phyloP scores from a whole-genome alignment of 2,329 filamentous ascomycete species.

The Penicillium frequentans region DNA sequence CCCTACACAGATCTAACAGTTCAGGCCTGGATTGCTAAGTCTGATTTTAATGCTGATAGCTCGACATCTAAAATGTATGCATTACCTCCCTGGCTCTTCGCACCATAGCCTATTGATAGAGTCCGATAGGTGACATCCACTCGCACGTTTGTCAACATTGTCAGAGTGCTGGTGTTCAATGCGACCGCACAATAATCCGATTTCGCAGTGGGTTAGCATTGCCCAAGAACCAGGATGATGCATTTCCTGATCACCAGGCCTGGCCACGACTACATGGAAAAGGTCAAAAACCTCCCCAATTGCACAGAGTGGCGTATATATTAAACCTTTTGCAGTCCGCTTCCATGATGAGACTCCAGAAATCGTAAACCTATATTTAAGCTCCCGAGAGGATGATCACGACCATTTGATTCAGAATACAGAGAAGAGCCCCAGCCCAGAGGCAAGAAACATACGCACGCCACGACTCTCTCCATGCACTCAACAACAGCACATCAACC shows the following conservation, averaged over 20 bases:
- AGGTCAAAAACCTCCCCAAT: conserved; percentile 2
- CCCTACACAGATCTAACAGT: neutral
- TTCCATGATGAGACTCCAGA: conserved; percentile 25
- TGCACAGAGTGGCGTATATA: neutral
- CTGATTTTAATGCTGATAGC: conserved; percentile 8
- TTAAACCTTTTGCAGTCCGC: conserved; percentile 11
- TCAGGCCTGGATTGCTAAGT: neutral
- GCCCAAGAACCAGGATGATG: conserved; percentile 5
- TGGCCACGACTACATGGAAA: conserved; percentile 20
- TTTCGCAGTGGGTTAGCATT: conserved; percentile 22
- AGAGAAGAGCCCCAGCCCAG: neutral
- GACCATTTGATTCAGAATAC: neutral
- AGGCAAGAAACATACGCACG: no score
- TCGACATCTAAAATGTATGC: conserved; percentile 27
- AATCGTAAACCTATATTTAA: conserved; percentile 15
- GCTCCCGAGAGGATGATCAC: neutral
- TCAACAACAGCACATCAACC: neutral
- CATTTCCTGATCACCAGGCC: conserved; percentile 14
- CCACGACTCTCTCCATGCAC: neutral
- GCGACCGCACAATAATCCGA: conserved; percentile 22
- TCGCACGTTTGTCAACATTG: conserved; percentile 17
- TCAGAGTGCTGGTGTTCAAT: conserved; percentile 12
- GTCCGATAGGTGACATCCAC: conserved; percentile 17
- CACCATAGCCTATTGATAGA: neutral
- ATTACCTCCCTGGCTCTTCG: neutral